Conservation (phyloP, 208 protist species). For the Trypanosoma cruzi region DNA sequence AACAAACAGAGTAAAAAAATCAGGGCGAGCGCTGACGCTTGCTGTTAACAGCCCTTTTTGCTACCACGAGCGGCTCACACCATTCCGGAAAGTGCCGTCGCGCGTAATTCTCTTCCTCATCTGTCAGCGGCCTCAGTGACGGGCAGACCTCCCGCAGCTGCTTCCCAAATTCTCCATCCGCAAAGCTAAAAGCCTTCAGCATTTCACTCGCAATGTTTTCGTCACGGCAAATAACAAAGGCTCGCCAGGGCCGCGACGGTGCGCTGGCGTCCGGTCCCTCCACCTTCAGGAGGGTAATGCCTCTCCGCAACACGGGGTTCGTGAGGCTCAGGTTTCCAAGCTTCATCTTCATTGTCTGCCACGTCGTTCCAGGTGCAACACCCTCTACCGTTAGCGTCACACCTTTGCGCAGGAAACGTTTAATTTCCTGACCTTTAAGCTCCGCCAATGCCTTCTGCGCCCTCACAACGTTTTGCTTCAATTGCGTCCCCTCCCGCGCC, state of each 20-base stretch:
- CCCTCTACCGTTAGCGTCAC: conserved; percentile 32
- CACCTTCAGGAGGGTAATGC: conserved; percentile 34
- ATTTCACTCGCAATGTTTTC: conserved; percentile 27
- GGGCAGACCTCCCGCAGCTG: conserved; percentile 27
- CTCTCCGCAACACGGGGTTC: conserved; percentile 15
- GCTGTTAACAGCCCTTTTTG: conserved; percentile 30
- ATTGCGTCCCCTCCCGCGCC: conserved; percentile 23
- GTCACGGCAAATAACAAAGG: conserved; percentile 37
- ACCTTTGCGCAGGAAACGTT: conserved; percentile 29
- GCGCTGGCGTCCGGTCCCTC: conserved; percentile 12
- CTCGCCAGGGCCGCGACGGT: conserved; percentile 7
- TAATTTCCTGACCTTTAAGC: conserved; percentile 3
- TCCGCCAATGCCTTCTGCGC: conserved; percentile 33
- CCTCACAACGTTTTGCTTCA: conserved; percentile 33
- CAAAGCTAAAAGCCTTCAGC: conserved; percentile 21
- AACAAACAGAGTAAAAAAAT: background rate
- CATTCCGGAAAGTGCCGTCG: conserved; percentile 29
- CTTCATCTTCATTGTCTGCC: conserved; percentile 35
- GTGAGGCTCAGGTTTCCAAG: conserved; percentile 29
- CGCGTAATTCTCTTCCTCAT: conserved; percentile 32
- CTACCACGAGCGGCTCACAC: conserved; percentile 25
- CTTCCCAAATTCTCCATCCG: conserved; percentile 22
- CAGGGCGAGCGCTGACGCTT: conserved; percentile 19
- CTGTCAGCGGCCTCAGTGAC: conserved; percentile 20
- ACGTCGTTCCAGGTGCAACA: conserved; percentile 26